phyloP scores from a whole-genome alignment of 805 yeast species.

The Metschnikowia rubicola region DNA sequence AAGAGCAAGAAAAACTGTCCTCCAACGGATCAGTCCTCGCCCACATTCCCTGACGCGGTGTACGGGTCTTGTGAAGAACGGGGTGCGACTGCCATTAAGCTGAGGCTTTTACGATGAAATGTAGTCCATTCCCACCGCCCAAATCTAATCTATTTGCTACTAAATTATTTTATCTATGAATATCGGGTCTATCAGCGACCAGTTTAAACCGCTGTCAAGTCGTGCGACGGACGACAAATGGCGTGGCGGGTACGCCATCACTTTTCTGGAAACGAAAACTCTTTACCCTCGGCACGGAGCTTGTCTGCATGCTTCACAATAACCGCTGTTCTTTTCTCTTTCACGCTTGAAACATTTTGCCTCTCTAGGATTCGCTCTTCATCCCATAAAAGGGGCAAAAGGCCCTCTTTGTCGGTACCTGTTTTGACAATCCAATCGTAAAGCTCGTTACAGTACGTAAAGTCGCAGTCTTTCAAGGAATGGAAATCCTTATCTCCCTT shows the following conservation, averaged over 20 bases:
- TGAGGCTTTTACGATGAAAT: too few relatives aligned
- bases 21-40: constrained; percentile 1
- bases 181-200: too few relatives aligned
- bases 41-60: constrained; percentile 5
- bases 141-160: too few relatives aligned
- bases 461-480: constrained; percentile 18
- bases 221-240: too few relatives aligned
- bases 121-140: too few relatives aligned
- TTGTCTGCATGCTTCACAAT: constrained; percentile 15
- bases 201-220: too few relatives aligned
- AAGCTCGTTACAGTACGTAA: constrained; percentile 20
- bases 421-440: constrained; percentile 13
- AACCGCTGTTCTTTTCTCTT: constrained; percentile 14
- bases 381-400: constrained; percentile 22
- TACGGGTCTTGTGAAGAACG: constrained; percentile 3
- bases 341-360: constrained; percentile 13
- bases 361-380: constrained; percentile 14
- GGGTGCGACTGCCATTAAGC: too few relatives aligned
- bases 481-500: constrained; percentile 19
- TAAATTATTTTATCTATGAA: too few relatives aligned
- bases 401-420: constrained; percentile 16
- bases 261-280: constrained; percentile 12
- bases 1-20: constrained; percentile 2
- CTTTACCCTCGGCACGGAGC: constrained; percentile 15
- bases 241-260: too few relatives aligned